Evolutionary conservation across 2,329 filamentous ascomycete species (phyloP).

Genomic region (Aspergillus fumigatiaffinis): DNA sequence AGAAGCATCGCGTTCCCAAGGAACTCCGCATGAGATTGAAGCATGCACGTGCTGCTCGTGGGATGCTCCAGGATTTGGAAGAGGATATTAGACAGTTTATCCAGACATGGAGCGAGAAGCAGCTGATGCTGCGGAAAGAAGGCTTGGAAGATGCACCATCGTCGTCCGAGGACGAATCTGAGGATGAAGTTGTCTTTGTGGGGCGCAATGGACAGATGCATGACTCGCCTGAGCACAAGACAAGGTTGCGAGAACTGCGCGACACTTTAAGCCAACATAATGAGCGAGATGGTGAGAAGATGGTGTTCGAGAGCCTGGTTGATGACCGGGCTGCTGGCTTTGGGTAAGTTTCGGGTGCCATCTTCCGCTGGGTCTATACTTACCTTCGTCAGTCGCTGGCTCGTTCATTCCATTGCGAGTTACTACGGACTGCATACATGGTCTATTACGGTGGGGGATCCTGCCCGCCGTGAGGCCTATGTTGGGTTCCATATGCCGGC

Average conservation of each 20-base stretch:
- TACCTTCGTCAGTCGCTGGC: slow-evolving; percentile 64
- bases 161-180: slow-evolving; percentile 49
- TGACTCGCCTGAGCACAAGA: slow-evolving; percentile 53
- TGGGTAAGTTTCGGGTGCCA: slow-evolving; percentile 56
- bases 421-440: slow-evolving; percentile 89
- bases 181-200: slow-evolving; percentile 91
- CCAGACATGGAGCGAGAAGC: slow-evolving; percentile 53
- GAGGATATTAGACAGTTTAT: slow-evolving; percentile 77
- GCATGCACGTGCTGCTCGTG: slow-evolving; percentile 70
- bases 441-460: slow-evolving; percentile 68
- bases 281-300: slow-evolving; percentile 56
- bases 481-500: slow-evolving; percentile 58
- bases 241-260: slow-evolving; percentile 47
- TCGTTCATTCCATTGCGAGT: slow-evolving; percentile 84
- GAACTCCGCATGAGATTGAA: slow-evolving; percentile 79
- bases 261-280: slow-evolving; percentile 24
- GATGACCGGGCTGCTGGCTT: slow-evolving; percentile 75
- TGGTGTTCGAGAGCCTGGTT: slow-evolving; percentile 77
- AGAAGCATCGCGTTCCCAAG: slow-evolving; percentile 60
- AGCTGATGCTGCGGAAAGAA: slow-evolving; percentile 46
- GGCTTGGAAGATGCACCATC: slow-evolving; percentile 44
- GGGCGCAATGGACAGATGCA: slow-evolving; percentile 64
- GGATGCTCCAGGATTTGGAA: slow-evolving; percentile 78
- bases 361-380: slow-evolving; percentile 11
- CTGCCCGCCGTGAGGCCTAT: slow-evolving; percentile 74